phyloP scores from a whole-genome alignment of 2,329 filamentous ascomycete species.

The Aspergillus glaucus region DNA sequence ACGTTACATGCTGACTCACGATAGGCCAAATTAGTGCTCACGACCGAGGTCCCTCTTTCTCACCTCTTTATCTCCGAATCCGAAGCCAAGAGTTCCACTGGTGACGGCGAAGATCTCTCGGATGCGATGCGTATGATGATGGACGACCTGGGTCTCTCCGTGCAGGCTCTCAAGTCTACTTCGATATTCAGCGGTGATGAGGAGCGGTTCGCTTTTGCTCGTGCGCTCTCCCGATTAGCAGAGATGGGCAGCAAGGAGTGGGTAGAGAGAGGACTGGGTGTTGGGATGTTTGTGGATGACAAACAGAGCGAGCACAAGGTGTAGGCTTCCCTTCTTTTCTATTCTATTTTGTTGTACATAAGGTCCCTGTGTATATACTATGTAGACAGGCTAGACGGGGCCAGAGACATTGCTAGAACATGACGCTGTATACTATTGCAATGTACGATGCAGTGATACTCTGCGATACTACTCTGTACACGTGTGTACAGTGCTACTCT shows the following conservation, averaged over 20 bases:
- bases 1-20: constrained; percentile 14
- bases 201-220: constrained; percentile 91
- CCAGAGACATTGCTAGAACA: not conserved
- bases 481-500: too few species aligned
- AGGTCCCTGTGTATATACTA: not conserved
- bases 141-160: constrained; percentile 81
- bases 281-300: constrained; percentile 29
- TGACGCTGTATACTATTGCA: too few species aligned
- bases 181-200: constrained; percentile 90
- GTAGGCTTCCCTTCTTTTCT: constrained; percentile 13
- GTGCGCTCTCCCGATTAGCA: constrained; percentile 73
- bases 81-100: constrained; percentile 59
- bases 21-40: constrained; percentile 90
- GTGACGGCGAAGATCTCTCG: constrained; percentile 50
- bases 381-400: not conserved
- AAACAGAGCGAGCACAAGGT: constrained; percentile 20
- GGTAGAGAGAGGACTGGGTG: constrained; percentile 69
- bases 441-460: too few species aligned
- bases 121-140: constrained; percentile 73
- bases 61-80: constrained; percentile 76
- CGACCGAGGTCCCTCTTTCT: constrained; percentile 74
- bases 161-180: constrained; percentile 75
- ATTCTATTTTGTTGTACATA: not conserved
- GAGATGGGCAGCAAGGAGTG: constrained; percentile 95
- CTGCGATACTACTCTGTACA: too few species aligned